phyloP scores from a whole-genome alignment of 257 asterid species.

The Nicotiana obtusifolia region DNA sequence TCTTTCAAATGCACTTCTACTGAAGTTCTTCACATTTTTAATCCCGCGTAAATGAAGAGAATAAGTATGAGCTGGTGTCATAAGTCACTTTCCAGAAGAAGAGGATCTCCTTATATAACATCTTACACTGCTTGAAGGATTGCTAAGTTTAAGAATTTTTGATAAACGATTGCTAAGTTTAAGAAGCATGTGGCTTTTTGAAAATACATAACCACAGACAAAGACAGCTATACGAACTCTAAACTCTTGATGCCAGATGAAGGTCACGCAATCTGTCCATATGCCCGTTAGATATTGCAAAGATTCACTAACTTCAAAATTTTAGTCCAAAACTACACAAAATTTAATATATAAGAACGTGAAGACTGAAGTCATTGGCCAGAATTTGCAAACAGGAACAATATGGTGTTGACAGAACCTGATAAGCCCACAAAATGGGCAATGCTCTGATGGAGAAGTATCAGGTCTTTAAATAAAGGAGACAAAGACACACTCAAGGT shows the following conservation, averaged over 20 bases:
- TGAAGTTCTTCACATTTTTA: neutral
- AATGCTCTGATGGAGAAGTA: neutral
- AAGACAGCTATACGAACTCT: neutral
- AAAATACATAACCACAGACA: neutral
- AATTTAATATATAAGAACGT: neutral
- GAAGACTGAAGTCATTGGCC: neutral
- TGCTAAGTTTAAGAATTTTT: too few species aligned
- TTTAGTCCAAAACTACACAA: neutral
- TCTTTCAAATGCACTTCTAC: neutral
- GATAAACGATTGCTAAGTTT: neutral
- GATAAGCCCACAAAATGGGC: conserved; percentile 3
- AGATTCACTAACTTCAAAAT: neutral
- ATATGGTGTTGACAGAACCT: neutral
- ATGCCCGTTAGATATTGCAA: neutral
- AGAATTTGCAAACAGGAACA: neutral
- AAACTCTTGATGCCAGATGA: neutral
- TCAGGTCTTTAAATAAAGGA: neutral
- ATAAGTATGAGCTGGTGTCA: neutral
- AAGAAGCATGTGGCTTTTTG: neutral
- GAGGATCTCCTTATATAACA: neutral
- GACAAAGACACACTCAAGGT: neutral
- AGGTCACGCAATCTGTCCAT: neutral
- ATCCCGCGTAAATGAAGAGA: neutral
- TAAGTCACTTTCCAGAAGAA: neutral
- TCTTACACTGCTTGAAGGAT: neutral